Evolutionary conservation across 176 grass and related monocot genomes (phyloP).

Genomic region (Oryza coarctata): DNA sequence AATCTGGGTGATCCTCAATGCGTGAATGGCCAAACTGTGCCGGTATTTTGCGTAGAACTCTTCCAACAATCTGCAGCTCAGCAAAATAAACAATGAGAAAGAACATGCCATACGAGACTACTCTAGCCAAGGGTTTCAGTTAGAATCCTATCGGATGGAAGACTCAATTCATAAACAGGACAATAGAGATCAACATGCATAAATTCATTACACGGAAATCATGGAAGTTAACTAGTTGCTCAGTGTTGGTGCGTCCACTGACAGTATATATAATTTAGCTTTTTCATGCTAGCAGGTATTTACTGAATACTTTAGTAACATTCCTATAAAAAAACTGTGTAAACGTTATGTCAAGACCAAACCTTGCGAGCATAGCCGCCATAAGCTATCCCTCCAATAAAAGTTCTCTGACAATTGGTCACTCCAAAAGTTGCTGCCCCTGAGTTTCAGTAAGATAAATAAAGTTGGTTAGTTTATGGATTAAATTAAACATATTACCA

Average conservation of each 20-base stretch:
- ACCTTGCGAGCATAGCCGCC: conserved; percentile 95
- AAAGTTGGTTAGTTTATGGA: not conserved
- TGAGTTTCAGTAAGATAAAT: conserved; percentile 22
- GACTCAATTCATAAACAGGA: not conserved
- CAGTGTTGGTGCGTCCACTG: not conserved
- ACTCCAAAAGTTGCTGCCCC: conserved; percentile 9
- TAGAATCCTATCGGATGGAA: not conserved
- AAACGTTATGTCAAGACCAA: conserved; percentile 9
- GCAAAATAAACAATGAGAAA: not conserved
- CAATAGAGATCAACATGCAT: not conserved
- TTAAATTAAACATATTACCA: not conserved
- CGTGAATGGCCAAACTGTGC: conserved; percentile 19
- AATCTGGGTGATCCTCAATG: conserved; percentile 70
- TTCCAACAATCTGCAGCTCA: conserved; percentile 70
- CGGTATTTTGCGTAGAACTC: conserved; percentile 57
- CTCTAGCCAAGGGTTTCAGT: not conserved
- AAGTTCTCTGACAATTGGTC: conserved; percentile 37
- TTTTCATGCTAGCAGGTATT: not conserved
- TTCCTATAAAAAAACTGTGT: not conserved
- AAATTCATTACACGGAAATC: too few species aligned
- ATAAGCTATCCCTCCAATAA: conserved; percentile 92
- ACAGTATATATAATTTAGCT: not conserved
- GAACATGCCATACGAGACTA: not conserved
- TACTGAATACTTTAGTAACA: not conserved
- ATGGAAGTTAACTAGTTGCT: not conserved